Evolutionary conservation across 2,329 filamentous ascomycete genomes (phyloP).

Genomic region (Trichoderma sp.): DNA sequence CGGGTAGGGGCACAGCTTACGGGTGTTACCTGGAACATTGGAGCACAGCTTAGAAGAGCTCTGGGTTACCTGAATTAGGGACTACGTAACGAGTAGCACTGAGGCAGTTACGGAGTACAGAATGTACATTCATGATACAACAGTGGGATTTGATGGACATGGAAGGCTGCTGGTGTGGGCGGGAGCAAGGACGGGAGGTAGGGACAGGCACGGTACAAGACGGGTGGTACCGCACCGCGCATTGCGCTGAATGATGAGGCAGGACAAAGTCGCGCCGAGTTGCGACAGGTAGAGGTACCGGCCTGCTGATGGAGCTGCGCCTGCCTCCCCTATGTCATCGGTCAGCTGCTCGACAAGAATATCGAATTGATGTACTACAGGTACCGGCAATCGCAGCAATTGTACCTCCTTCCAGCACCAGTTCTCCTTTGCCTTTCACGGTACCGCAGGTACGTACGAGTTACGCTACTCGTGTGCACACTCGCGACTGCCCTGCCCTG

Average conservation of each 20-base stretch:
- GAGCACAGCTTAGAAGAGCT: neutral
- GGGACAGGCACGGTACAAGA: conserved; percentile 6
- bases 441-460: neutral
- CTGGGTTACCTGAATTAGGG: neutral
- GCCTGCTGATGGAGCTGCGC: neutral
- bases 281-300: neutral
- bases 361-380: neutral
- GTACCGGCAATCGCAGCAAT: neutral
- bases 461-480: neutral
- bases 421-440: neutral
- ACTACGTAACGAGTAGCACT: too few species aligned
- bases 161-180: neutral
- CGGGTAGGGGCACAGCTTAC: neutral
- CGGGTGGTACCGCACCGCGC: neutral
- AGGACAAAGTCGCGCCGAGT: neutral
- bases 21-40: neutral
- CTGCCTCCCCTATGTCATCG: neutral
- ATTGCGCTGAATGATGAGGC: neutral
- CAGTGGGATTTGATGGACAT: neutral
- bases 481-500: neutral
- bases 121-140: neutral
- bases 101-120: neutral
- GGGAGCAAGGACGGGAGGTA: neutral
- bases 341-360: neutral
- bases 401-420: neutral